These are phyloP conservation scores for Cairneyella variabilis DNA, from an alignment of 495 filamentous ascomycete genomes.

Conservation along the genomic window DNA sequence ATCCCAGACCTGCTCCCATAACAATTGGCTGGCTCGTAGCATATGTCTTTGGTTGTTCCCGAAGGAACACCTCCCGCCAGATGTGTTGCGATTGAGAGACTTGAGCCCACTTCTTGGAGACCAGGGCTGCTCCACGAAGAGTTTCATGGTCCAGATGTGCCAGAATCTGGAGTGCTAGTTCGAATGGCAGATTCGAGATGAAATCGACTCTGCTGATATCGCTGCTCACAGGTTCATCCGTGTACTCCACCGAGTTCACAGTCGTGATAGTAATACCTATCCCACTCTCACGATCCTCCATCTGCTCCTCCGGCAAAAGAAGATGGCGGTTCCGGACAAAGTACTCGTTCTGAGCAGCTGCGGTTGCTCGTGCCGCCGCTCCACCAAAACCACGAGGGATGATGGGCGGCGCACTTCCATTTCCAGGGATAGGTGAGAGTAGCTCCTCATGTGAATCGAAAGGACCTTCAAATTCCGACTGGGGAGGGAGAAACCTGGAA, in stretches of 20 bases:
- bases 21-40: constrained; percentile 43
- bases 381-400: constrained; percentile 56
- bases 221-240: constrained; percentile 26
- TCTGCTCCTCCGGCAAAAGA: constrained; percentile 31
- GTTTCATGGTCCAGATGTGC: constrained; percentile 65
- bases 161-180: constrained; percentile 70
- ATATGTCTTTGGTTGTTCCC: constrained; percentile 54
- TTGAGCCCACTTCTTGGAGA: constrained; percentile 61
- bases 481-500: constrained; percentile 26
- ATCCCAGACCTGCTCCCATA: constrained; percentile 43
- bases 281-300: constrained; percentile 69
- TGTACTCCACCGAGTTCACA: constrained; percentile 21
- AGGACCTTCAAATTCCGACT: constrained; percentile 3
- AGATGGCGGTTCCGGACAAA: constrained; percentile 34
- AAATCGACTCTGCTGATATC: constrained; percentile 58
- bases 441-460: constrained; percentile 16
- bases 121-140: constrained; percentile 55
- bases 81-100: constrained; percentile 61
- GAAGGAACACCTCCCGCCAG: constrained; percentile 75
- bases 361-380: constrained; percentile 67
- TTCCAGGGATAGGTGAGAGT: constrained; percentile 40
- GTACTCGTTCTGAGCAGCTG: constrained; percentile 63
- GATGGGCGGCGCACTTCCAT: constrained; percentile 44
- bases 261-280: constrained; percentile 68
- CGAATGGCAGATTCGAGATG: constrained; percentile 59